A percentile compares a stretch with the other conserved stretches of the same genome.
Evolutionary conservation across 2,329 filamentous ascomycete genomes (phyloP).

Genomic region (Phaeosphaeriaceae sp.): DNA sequence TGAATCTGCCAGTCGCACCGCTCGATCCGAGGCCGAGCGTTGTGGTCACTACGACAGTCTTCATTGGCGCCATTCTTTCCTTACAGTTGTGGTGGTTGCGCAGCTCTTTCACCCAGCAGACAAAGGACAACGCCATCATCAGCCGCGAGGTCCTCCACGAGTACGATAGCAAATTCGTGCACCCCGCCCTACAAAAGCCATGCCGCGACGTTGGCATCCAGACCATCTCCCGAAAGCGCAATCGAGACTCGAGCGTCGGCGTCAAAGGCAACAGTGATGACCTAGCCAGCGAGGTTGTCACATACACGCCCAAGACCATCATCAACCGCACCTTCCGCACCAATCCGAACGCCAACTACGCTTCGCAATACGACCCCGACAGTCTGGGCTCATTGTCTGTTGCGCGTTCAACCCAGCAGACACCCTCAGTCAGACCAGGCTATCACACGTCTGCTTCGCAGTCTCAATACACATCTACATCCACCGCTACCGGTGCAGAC

Average conservation of each 20-base stretch:
- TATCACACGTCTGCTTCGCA: slow-evolving; percentile 18
- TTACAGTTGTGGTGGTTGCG: slow-evolving; percentile 77
- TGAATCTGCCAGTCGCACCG: slow-evolving; percentile 79
- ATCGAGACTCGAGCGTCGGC: slow-evolving; percentile 46
- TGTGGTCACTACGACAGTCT: slow-evolving; percentile 82
- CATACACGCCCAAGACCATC: slow-evolving; percentile 67
- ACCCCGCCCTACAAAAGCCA: slow-evolving; percentile 82
- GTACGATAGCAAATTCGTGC: slow-evolving; percentile 95
- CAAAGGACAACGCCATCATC: slow-evolving; percentile 82
- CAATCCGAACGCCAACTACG: slow-evolving; percentile 83
- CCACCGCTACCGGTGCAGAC: slow-evolving; percentile 42
- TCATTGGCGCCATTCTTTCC: slow-evolving; percentile 77
- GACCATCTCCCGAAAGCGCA: slow-evolving; percentile 56
- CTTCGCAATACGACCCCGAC: slow-evolving; percentile 75
- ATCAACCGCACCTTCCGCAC: slow-evolving; percentile 78
- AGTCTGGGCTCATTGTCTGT: slow-evolving; percentile 38
- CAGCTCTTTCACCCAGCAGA: slow-evolving; percentile 79
- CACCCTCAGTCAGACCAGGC: slow-evolving; percentile 32
- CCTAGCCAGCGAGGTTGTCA: slow-evolving; percentile 61
- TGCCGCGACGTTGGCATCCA: slow-evolving; percentile 83
- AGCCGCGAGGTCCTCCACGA: slow-evolving; percentile 93
- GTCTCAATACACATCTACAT: slow-evolving; percentile 45
- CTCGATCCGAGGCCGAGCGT: slow-evolving; percentile 84
- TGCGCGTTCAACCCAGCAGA: slow-evolving; percentile 26
- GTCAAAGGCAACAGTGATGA: slow-evolving; percentile 52